Conservation (phyloP, 257 asterid species). For the Solanum dulcamara region DNA sequence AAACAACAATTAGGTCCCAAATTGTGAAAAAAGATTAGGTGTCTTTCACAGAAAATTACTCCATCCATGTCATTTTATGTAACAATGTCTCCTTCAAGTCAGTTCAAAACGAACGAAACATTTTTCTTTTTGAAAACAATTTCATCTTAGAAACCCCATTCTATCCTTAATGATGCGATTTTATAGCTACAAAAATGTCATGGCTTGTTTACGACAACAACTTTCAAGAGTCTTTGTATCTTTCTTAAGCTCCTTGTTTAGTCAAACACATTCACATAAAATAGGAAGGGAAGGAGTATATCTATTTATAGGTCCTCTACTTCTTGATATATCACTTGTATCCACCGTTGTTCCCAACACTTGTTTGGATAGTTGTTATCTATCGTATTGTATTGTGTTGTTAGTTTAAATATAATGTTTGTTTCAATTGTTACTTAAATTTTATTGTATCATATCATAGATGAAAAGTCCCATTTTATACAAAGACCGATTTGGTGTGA, state of each 20-base stretch:
- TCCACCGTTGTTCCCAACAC: neutral
- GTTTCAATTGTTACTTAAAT: neutral
- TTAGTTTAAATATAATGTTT: neutral
- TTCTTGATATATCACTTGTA: neutral
- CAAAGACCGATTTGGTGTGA: neutral
- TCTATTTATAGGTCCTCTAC: neutral
- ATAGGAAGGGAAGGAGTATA: neutral
- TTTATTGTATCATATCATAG: neutral
- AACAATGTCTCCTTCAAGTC: neutral
- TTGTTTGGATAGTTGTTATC: neutral
- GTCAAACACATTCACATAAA: neutral
- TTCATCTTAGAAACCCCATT: neutral
- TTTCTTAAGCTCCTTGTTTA: neutral
- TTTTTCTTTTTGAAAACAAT: neutral
- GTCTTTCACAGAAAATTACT: neutral
- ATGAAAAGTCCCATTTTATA: neutral
- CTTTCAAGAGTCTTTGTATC: neutral
- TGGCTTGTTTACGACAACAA: neutral
- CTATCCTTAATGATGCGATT: neutral
- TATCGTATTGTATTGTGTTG: neutral
- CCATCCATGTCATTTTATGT: neutral
- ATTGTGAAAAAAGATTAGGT: neutral
- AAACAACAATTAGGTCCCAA: neutral
- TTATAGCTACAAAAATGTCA: neutral
- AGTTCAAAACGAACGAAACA: neutral